Base-by-base conservation (phyloP, 2,329 filamentous ascomycete species). In the Calonectria crousiana region DNA sequence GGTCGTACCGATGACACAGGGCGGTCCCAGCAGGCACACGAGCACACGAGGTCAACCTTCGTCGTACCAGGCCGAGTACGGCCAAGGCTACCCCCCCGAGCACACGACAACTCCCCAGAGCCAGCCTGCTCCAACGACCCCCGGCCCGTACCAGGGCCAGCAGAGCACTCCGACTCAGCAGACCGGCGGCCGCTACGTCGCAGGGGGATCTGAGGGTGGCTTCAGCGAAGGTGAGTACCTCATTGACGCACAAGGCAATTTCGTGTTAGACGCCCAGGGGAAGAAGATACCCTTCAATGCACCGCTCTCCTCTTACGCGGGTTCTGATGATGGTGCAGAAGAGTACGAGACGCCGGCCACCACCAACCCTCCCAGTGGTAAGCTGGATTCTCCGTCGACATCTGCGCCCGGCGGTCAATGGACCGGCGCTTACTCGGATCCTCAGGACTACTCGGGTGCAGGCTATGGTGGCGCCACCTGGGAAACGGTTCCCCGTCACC, bases 1-100 rank as follows among this genome's bases (percentile, higher is more conserved):
- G 82, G 97, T 99, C 16, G 95, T 98, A 23, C 97, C 97, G 9
- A 98, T 97, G 95, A 93, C 93, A 58, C 93, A 94, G 78, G 93
- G 93, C 13, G 88, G 92, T 16, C 88, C 90, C 3, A 91, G 89
- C 80, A 90, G 90, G 72, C 87, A 89, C 65, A 84, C 85, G 67
- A 89, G 86, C 77, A 84, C 85, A 52, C 85, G 86, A 66, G 85
- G 88, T 9, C 76, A 82, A 26, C 76, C 30, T 32, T 32, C 71
- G 26, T 60, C 75, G n/a, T 82, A 84, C 26, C 78, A 82, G 44
- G 23, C 78, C 34, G 84, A 84, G 34, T 82, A 84, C 51, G 77
- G 74, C 30, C 79, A 80, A 32, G 72, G 75, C 69, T 81, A 84
- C 81, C 77, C 83, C 77, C 66, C 84, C 47, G 85, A 88, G 60